Conservation (phyloP, 495 filamentous ascomycete genomes). For the Aspergillus avenaceus region DNA sequence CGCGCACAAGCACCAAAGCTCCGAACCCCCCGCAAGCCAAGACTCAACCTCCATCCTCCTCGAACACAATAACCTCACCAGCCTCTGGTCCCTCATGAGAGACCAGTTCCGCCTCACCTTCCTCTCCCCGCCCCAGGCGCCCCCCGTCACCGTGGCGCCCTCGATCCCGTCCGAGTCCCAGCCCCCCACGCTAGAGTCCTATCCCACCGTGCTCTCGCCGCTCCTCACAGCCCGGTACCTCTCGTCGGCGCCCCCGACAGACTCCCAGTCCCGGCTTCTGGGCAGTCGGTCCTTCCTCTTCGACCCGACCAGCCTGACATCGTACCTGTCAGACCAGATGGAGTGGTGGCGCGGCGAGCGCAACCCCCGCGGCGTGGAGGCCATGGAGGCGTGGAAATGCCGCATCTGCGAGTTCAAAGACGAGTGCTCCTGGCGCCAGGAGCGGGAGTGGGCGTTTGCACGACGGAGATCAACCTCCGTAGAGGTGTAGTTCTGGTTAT, state of each 20-base stretch:
- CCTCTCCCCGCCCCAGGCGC: conserved; percentile 27
- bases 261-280: conserved; percentile 45
- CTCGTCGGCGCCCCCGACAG: conserved; percentile 27
- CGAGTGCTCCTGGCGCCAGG: conserved; percentile 57
- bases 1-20: conserved; percentile 3
- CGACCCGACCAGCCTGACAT: conserved; percentile 55
- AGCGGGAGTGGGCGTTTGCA: conserved; percentile 45
- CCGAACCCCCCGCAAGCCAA: conserved; percentile 27
- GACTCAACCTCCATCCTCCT: conserved; percentile 54
- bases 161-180: conserved; percentile 50
- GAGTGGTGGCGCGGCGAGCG: conserved; percentile 85
- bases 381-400: conserved; percentile 93
- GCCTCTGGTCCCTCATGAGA: conserved; percentile 67
- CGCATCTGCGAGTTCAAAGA: conserved; percentile 59
- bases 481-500: too few species aligned
- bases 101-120: conserved; percentile 61
- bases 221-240: conserved; percentile 44
- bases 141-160: conserved; percentile 30
- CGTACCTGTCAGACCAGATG: conserved; percentile 66
- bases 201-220: conserved; percentile 40
- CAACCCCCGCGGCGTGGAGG: conserved; percentile 69
- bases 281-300: conserved; percentile 68
- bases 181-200: conserved; percentile 54
- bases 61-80: conserved; percentile 52
- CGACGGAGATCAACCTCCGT: conserved; percentile 23